phyloP scores from a whole-genome alignment of 345 rosid genomes.

The Arabidopsis suecica region DNA sequence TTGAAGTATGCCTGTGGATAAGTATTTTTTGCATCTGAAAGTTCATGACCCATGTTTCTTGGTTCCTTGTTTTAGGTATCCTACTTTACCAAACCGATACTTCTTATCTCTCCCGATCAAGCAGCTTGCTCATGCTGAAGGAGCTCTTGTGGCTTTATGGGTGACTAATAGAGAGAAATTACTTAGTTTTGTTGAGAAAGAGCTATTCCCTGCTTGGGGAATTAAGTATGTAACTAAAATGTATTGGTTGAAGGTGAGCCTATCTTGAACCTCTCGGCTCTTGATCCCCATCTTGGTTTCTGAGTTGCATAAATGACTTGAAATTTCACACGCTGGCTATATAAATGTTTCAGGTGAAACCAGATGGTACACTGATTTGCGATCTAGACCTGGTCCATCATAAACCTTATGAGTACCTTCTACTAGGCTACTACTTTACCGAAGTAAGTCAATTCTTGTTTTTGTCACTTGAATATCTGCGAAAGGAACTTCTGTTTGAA shows the following conservation, averaged over 20 bases:
- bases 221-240: constrained; percentile 57
- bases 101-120: constrained; percentile 83
- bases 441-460: constrained; percentile 52
- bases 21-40: neutral
- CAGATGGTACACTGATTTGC: constrained; percentile 74
- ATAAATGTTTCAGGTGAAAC: constrained; percentile 68
- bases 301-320: constrained; percentile 31
- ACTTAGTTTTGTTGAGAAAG: constrained; percentile 70
- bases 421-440: constrained; percentile 61
- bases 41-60: constrained; percentile 1
- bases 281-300: neutral
- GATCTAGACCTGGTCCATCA: constrained; percentile 89
- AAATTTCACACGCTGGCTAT: constrained; percentile 27
- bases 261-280: neutral
- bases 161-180: constrained; percentile 88
- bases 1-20: neutral
- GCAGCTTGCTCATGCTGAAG: constrained; percentile 69
- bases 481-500: constrained; percentile 4
- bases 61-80: constrained; percentile 60
- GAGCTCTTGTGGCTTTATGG: constrained; percentile 93
- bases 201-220: constrained; percentile 84
- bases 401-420: constrained; percentile 88
- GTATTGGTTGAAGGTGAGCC: constrained; percentile 81
- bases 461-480: constrained; percentile 18
- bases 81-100: constrained; percentile 80